Evolutionary conservation across 2,329 filamentous ascomycete species (phyloP).

Genomic region (Raffaelea ambrosiae): DNA sequence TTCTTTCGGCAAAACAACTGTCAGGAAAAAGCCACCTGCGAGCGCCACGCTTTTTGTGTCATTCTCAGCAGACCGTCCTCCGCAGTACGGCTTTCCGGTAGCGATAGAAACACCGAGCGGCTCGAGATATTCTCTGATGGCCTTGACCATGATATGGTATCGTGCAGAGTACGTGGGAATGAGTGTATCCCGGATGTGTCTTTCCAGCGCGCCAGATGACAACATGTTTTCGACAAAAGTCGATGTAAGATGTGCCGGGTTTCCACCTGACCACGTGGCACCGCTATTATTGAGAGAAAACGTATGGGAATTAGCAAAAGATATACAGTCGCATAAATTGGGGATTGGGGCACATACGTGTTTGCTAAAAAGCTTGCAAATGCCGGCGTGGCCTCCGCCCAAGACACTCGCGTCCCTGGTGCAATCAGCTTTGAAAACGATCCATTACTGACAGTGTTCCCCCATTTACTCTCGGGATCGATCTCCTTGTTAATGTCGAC

Average conservation of each 20-base stretch:
- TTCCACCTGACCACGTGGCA: slow-evolving; percentile 20
- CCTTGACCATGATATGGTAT: slow-evolving; percentile 7
- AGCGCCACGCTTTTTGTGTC: not conserved
- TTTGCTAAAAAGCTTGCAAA: slow-evolving; percentile 43
- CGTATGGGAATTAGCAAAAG: not conserved
- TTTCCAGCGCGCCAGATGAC: slow-evolving; percentile 39
- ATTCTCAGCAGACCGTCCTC: not conserved
- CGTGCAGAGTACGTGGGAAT: slow-evolving; percentile 1
- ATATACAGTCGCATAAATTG: too few species aligned
- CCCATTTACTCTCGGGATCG: slow-evolving; percentile 49
- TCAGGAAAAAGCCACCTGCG: not conserved
- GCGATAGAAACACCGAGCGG: slow-evolving; percentile 5
- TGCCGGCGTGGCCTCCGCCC: slow-evolving; percentile 51
- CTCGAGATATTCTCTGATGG: slow-evolving; percentile 3
- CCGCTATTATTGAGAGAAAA: slow-evolving; percentile 16
- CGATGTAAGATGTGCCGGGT: slow-evolving; percentile 19
- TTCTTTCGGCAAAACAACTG: not conserved
- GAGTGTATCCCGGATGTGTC: slow-evolving; percentile 42
- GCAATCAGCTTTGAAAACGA: slow-evolving; percentile 60
- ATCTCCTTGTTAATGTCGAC: slow-evolving; percentile 53
- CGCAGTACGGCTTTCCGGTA: slow-evolving; percentile 2
- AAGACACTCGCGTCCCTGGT: slow-evolving; percentile 54
- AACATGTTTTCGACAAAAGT: slow-evolving; percentile 38
- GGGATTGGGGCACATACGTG: too few species aligned
- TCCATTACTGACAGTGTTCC: slow-evolving; percentile 57